Percentiles rank a stretch among this genome's conserved stretches.
These are phyloP conservation scores for Emmonsia crescens DNA, from an alignment of 2,329 filamentous ascomycete species.

Conservation along the genomic window DNA sequence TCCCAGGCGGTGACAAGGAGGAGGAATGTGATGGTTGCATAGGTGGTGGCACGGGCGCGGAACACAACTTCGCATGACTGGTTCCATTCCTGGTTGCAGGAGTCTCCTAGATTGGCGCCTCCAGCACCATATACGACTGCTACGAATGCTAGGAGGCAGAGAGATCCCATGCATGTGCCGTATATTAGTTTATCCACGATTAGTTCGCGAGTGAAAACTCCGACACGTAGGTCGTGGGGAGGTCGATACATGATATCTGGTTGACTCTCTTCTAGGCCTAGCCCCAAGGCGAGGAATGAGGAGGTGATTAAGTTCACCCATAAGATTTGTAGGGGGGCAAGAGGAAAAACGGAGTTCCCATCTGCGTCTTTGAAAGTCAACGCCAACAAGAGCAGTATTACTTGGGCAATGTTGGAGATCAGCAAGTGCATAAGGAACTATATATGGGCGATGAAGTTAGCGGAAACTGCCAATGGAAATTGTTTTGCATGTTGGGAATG, in stretches of 20 bases:
- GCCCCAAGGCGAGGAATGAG: constrained; percentile 73
- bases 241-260: constrained; percentile 69
- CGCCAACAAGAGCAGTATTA: constrained; percentile 67
- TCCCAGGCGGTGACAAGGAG: constrained; percentile 69
- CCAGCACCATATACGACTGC: constrained; percentile 29
- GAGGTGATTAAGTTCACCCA: constrained; percentile 92
- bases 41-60: constrained; percentile 61
- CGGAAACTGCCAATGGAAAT: not conserved
- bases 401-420: constrained; percentile 73
- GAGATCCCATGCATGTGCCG: constrained; percentile 37
- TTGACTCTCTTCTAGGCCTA: constrained; percentile 66
- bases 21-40: constrained; percentile 63
- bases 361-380: constrained; percentile 65
- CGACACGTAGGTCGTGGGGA: constrained; percentile 50
- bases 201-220: constrained; percentile 32
- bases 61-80: constrained; percentile 45
- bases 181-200: constrained; percentile 34
- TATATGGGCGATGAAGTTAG: not conserved
- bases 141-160: constrained; percentile 31
- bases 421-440: constrained; percentile 69
- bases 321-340: constrained; percentile 74
- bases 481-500: constrained; percentile 42
- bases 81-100: constrained; percentile 44
- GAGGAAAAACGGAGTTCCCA: constrained; percentile 68
- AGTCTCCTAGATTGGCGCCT: constrained; percentile 38